phyloP scores from a whole-genome alignment of 2,329 filamentous ascomycete species.

The Monilinia polystroma region DNA sequence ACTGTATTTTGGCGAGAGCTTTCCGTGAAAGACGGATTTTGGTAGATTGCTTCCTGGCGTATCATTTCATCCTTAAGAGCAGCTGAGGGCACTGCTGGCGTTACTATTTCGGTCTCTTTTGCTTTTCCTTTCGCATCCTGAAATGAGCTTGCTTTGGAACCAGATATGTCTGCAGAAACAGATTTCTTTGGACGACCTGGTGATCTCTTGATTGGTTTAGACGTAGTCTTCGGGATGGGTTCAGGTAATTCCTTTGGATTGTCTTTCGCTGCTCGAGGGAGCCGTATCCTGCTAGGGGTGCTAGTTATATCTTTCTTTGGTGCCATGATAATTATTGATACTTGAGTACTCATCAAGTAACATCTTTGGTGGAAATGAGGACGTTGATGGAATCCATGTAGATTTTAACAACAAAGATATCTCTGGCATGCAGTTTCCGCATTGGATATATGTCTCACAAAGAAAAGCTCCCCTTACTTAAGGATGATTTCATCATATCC shows the following conservation, averaged over 20 bases:
- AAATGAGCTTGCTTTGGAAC: neutral
- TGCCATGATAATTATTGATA: constrained; percentile 1
- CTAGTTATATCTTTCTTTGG: neutral
- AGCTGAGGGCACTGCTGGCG: neutral
- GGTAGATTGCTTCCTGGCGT: constrained; percentile 22
- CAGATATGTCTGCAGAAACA: neutral
- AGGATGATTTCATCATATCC: neutral
- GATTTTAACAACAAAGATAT: constrained; percentile 18
- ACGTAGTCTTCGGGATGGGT: constrained; percentile 2
- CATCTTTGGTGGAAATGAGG: neutral
- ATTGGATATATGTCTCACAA: constrained; percentile 18
- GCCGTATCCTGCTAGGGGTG: neutral
- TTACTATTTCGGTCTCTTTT: neutral
- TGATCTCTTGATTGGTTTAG: constrained; percentile 5
- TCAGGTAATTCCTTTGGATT: neutral
- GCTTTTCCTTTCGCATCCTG: neutral
- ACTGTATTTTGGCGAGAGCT: constrained; percentile 15
- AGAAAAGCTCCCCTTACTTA: constrained; percentile 6
- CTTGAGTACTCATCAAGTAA: neutral
- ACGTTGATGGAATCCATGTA: neutral
- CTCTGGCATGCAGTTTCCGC: constrained; percentile 18
- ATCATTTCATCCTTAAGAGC: constrained; percentile 5
- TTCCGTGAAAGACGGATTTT: constrained; percentile 16
- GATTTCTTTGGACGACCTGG: neutral
- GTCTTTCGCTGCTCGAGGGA: constrained; percentile 18